These are phyloP conservation scores for Pestalotiopsis sp. DNA, from an alignment of 2,329 filamentous ascomycete species.

Conservation along the genomic window DNA sequence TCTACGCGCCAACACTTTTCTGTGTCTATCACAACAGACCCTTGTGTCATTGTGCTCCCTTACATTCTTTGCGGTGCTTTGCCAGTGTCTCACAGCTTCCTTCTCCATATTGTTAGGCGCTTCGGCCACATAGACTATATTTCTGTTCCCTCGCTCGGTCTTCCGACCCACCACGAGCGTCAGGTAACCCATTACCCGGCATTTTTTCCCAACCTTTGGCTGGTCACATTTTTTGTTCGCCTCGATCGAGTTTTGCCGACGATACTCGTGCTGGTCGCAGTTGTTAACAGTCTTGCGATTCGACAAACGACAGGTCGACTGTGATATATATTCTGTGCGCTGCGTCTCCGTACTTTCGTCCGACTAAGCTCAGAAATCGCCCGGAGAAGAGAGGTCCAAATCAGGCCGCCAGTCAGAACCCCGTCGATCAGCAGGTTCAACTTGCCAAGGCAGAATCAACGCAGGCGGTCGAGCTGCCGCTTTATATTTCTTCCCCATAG, in stretches of 20 bases:
- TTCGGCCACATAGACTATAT: background rate
- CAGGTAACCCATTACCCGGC: background rate
- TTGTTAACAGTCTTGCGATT: background rate
- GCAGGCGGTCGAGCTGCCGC: background rate
- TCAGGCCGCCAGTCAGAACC: too few species aligned
- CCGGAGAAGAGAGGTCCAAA: background rate
- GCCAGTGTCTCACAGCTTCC: background rate
- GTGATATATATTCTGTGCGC: background rate
- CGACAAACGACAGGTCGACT: background rate
- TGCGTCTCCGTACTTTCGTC: background rate
- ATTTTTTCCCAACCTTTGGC: background rate
- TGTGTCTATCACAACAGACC: background rate
- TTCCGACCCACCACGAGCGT: background rate
- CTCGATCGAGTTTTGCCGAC: background rate
- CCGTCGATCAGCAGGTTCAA: background rate
- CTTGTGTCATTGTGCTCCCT: background rate
- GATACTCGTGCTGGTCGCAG: background rate
- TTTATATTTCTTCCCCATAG: background rate
- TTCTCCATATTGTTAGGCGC: background rate
- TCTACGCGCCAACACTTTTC: background rate
- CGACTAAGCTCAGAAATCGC: background rate
- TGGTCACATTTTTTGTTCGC: background rate
- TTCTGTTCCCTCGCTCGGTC: conserved; percentile 4
- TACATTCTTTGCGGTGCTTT: background rate
- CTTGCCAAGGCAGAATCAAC: background rate